Evolutionary conservation across 139 green algal genomes (phyloP).

Genomic region (Edaphochlamys debaryana): DNA sequence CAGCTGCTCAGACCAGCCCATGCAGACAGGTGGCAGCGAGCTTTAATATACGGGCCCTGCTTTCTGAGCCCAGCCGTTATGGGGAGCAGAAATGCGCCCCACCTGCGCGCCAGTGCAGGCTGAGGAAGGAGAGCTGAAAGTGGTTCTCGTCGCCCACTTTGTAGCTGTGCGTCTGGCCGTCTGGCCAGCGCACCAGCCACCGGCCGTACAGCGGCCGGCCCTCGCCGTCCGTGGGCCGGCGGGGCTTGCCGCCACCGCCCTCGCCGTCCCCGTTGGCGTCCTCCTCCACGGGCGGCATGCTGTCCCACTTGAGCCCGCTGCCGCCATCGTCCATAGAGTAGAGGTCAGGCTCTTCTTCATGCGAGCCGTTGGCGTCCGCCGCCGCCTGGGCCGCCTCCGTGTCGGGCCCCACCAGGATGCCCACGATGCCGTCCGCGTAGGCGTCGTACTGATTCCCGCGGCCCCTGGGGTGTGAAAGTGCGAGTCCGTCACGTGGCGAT

Average conservation of each 20-base stretch:
- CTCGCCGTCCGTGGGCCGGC: too few species aligned
- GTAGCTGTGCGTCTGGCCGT: constrained; percentile 23
- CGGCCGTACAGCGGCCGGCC: neutral
- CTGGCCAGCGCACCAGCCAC: constrained; percentile 31
- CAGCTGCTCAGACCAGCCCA: neutral
- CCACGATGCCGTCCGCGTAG: constrained; percentile 27
- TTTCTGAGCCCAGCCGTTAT: too few species aligned
- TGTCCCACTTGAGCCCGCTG: too few species aligned
- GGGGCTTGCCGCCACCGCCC: too few species aligned
- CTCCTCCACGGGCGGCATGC: too few species aligned
- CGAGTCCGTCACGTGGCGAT: too few species aligned
- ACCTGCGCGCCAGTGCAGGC: constrained; percentile 41
- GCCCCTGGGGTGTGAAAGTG: constrained; percentile 11
- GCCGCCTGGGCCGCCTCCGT: neutral
- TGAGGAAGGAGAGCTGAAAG: constrained; percentile 31
- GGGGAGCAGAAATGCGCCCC: too few species aligned
- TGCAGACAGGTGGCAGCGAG: neutral
- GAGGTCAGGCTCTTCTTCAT: neutral
- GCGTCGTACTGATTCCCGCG: constrained; percentile 1
- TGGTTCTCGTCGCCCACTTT: neutral
- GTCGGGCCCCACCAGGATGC: constrained; percentile 27
- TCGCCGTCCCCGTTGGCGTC: too few species aligned
- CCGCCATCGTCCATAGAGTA: neutral
- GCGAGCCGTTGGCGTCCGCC: neutral
- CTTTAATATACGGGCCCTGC: too few species aligned